Base-by-base conservation (phyloP, 2,329 filamentous ascomycete species). In the Botryotinia convoluta region DNA sequence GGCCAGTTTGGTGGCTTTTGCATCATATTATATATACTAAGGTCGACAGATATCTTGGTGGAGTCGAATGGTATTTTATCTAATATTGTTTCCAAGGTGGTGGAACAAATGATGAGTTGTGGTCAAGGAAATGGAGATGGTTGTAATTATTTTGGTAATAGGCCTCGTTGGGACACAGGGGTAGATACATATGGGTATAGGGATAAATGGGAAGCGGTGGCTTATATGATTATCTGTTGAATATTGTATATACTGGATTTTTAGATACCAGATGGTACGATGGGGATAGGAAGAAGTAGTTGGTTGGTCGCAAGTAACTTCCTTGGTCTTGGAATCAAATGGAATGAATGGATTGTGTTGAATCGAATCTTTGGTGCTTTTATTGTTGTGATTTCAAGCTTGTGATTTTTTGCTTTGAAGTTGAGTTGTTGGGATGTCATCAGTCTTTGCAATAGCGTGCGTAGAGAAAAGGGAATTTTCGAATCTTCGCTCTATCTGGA, bases 221-320 rank as follows among this genome's bases (percentile, higher is more conserved):
- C 37, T 44, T 57, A n/a, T 57, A 68, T 68, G 65, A 16, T 68
- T 68, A 57, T 18, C 42, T 57, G 26, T 57, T 68, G 65, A 32
- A 42, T 68, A 57, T 57, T 68, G 48, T 57, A 57, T 42, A 68
- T 57, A 68, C 65, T 68, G 48, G 65, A 57, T 57, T 68, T 54
- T 57, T 57, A 57, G 48, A 68, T 57, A 68, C 65, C 48, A 57
- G 65, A 57, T n/a, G 26, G 35, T n/a, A 20, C 26, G 48, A 14
- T 3, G 39, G n/a, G n/a, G 18, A 14, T n/a, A 22, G 35, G 26
- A 18, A 42, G 64, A 26, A n/a, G 26, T 18, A 35, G 14, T 22
- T 54, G 26, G 26, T 39, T 67, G 26, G 35, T 54, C 29, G 32
- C 64, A 67, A 54, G 26, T 54, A 29, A 45, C 39, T 35, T 44